These are phyloP conservation scores for Talaromyces sp. DNA, from an alignment of 2,329 filamentous ascomycete species.

Conservation along the genomic window DNA sequence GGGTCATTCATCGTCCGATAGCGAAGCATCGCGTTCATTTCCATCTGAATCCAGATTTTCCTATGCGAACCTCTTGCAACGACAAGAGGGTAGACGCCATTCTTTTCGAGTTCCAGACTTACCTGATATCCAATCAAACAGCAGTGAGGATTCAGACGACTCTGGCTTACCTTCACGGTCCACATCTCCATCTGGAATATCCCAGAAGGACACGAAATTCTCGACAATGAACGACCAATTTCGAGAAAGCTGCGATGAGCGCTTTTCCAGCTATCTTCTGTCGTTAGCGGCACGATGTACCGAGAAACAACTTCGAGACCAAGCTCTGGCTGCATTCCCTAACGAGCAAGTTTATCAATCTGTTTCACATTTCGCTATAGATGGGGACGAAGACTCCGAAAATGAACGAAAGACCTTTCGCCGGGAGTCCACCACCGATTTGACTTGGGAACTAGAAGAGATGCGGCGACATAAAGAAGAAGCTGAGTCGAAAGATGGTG, in stretches of 20 bases:
- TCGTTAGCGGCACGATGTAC: slow-evolving; percentile 74
- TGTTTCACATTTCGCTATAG: slow-evolving; percentile 43
- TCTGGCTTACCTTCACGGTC: slow-evolving; percentile 42
- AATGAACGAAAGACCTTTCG: slow-evolving; percentile 27
- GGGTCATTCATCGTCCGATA: slow-evolving; percentile 53
- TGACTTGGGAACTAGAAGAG: slow-evolving; percentile 69
- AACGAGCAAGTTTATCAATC: slow-evolving; percentile 43
- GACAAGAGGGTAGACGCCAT: slow-evolving; percentile 39
- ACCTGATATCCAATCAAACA: slow-evolving; percentile 57
- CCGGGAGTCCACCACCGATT: slow-evolving; percentile 39
- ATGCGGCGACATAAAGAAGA: slow-evolving; percentile 73
- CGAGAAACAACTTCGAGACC: slow-evolving; percentile 71
- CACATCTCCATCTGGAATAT: slow-evolving; percentile 25
- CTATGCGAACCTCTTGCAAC: slow-evolving; percentile 35
- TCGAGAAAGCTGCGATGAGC: slow-evolving; percentile 64
- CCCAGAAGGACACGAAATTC: slow-evolving; percentile 29
- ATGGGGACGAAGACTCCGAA: slow-evolving; percentile 29
- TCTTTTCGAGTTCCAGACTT: slow-evolving; percentile 58
- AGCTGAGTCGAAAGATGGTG: slow-evolving; percentile 42
- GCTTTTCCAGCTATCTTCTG: slow-evolving; percentile 69
- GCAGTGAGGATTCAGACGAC: slow-evolving; percentile 42
- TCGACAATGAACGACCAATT: slow-evolving; percentile 16
- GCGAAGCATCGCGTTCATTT: slow-evolving; percentile 8
- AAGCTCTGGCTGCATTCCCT: slow-evolving; percentile 44
- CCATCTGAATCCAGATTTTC: slow-evolving; percentile 39